These are phyloP conservation scores for Sarcocystis neurona DNA, from an alignment of 169 alveolate genomes.

Conservation along the genomic window DNA sequence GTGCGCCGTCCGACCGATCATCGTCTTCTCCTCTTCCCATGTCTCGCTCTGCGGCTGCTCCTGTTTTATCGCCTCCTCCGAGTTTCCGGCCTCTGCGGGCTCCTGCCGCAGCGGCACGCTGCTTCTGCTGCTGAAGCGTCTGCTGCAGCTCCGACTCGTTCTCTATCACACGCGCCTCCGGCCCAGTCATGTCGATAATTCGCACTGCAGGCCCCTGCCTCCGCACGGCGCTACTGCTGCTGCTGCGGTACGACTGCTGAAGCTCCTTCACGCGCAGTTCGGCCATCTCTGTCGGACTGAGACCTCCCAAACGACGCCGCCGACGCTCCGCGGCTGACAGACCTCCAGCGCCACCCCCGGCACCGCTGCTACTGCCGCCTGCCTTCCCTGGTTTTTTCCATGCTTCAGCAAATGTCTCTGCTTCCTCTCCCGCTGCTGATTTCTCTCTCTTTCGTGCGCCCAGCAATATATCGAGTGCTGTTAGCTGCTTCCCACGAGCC, in stretches of 20 bases:
- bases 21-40: background rate
- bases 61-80: background rate
- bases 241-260: conserved; percentile 1
- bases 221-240: conserved; percentile 25
- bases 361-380: conserved; percentile 35
- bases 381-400: conserved; percentile 54
- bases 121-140: conserved; percentile 21
- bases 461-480: conserved; percentile 32
- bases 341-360: too few relatives aligned
- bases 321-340: too few relatives aligned
- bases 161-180: conserved; percentile 42
- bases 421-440: background rate
- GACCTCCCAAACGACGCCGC: conserved; percentile 27
- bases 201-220: conserved; percentile 45
- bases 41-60: background rate
- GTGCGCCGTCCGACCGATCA: too few relatives aligned
- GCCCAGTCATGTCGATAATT: conserved; percentile 65
- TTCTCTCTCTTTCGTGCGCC: background rate
- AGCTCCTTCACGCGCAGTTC: background rate
- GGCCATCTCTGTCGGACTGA: conserved; percentile 28
- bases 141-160: conserved; percentile 9
- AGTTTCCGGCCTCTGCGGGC: background rate
- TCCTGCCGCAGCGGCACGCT: conserved; percentile 16
- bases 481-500: background rate
- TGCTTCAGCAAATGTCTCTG: background rate